phyloP scores from a whole-genome alignment of 805 yeast species.

The Ogataea allantospora region DNA sequence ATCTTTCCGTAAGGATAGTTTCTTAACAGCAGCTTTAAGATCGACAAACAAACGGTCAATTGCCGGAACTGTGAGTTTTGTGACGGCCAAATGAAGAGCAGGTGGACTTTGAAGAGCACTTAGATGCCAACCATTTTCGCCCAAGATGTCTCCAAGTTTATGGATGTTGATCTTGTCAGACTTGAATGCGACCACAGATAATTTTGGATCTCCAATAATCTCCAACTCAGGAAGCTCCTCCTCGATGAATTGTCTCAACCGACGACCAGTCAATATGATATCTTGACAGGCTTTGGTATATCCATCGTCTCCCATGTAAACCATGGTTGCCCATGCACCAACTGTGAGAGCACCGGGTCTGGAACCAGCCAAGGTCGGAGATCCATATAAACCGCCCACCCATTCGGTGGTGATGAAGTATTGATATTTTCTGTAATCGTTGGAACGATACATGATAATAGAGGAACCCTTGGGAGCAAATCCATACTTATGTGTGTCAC shows the following conservation, averaged over 20 bases:
- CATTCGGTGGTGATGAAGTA: constrained; percentile 82
- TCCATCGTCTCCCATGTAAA: constrained; percentile 81
- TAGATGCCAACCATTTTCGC: constrained; percentile 82
- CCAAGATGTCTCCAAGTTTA: constrained; percentile 69
- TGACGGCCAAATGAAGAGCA: constrained; percentile 88
- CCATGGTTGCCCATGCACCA: constrained; percentile 97
- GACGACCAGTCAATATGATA: constrained; percentile 65
- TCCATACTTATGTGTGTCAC: constrained; percentile 98
- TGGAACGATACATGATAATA: constrained; percentile 79
- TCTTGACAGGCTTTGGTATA: constrained; percentile 63
- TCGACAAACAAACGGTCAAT: constrained; percentile 59
- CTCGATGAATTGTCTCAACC: constrained; percentile 45
- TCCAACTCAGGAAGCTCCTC: constrained; percentile 54
- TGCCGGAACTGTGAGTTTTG: constrained; percentile 62
- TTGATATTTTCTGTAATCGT: constrained; percentile 70
- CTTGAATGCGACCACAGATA: constrained; percentile 79
- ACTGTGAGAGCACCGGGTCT: constrained; percentile 96
- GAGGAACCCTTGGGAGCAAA: constrained; percentile 98
- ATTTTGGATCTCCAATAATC: constrained; percentile 81
- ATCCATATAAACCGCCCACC: constrained; percentile 95
- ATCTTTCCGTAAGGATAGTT: constrained; percentile 33
- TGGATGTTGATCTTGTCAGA: constrained; percentile 66
- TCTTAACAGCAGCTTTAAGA: constrained; percentile 43
- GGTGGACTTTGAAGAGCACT: constrained; percentile 85
- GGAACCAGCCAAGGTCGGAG: constrained; percentile 95